These are phyloP conservation scores for Acanthamoeba divionensis DNA, from an alignment of 208 protist species.

Conservation along the genomic window DNA sequence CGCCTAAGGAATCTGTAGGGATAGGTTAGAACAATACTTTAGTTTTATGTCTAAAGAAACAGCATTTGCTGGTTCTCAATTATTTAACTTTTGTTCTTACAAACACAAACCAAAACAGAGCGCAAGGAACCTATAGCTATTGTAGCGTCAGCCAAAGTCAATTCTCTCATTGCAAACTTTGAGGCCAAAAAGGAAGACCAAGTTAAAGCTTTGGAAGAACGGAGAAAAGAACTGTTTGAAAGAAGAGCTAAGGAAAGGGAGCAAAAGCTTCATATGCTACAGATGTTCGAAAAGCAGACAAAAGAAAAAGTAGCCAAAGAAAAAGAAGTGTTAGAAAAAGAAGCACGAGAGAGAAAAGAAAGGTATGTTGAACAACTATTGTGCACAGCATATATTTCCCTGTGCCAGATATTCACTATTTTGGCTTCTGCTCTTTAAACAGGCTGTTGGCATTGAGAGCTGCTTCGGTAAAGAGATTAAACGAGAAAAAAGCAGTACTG, in stretches of 20 bases:
- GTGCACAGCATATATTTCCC: too few species aligned
- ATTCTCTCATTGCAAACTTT: too few species aligned
- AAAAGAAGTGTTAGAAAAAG: constrained; percentile 8
- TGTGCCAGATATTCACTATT: not conserved
- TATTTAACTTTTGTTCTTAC: too few species aligned
- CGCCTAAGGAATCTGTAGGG: too few species aligned
- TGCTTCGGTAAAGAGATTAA: constrained; percentile 36
- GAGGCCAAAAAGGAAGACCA: too few species aligned
- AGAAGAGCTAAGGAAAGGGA: not conserved
- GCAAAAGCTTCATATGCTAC: not conserved
- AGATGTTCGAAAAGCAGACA: not conserved
- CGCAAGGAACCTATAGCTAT: too few species aligned
- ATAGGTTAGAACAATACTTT: too few species aligned
- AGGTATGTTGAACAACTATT: not conserved
- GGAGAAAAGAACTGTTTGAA: not conserved
- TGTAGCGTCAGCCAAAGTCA: too few species aligned
- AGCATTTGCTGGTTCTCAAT: too few species aligned
- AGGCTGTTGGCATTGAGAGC: not conserved
- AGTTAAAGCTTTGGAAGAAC: not conserved
- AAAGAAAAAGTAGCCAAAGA: not conserved
- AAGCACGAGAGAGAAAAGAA: constrained; percentile 4
- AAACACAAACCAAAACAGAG: too few species aligned
- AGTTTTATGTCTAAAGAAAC: too few species aligned
- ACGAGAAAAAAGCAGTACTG: constrained; percentile 18
- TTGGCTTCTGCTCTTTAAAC: not conserved